Conservation (phyloP, 352 stramenopile species). For the Globisporangium acanthophoron region DNA sequence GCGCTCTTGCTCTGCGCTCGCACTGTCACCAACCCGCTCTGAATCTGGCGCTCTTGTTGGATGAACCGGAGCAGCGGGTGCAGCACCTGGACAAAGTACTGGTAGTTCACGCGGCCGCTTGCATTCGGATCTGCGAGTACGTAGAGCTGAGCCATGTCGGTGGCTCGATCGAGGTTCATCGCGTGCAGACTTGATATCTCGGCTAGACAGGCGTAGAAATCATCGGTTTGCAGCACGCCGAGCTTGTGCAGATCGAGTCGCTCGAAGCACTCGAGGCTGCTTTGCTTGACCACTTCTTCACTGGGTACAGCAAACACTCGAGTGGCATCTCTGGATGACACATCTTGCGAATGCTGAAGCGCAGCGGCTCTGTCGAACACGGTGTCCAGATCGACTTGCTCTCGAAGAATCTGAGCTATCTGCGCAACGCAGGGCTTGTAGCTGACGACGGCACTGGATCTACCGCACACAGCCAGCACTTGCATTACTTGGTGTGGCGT, state of each 20-base stretch:
- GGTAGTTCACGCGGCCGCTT: conserved; percentile 54
- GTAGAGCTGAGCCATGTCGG: conserved; percentile 24
- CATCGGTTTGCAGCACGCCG: conserved; percentile 29
- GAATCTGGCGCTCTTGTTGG: conserved; percentile 18
- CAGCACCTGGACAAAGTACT: conserved; percentile 46
- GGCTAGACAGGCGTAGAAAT: conserved; percentile 28
- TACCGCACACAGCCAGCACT: conserved; percentile 25
- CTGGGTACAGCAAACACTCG: conserved; percentile 8
- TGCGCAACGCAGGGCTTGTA: conserved; percentile 34
- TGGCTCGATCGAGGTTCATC: conserved; percentile 17
- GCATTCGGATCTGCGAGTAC: conserved; percentile 38
- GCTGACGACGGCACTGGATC: conserved; percentile 19
- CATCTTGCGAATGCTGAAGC: conserved; percentile 15
- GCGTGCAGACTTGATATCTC: conserved; percentile 17
- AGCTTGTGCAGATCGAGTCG: conserved; percentile 22
- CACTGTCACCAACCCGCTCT: conserved; percentile 2
- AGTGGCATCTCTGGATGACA: conserved; percentile 4
- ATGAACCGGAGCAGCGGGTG: conserved; percentile 36
- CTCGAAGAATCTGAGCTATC: conserved; percentile 21
- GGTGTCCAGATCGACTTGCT: conserved; percentile 24
- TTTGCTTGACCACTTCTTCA: conserved; percentile 25
- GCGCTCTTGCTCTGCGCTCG: conserved; percentile 1
- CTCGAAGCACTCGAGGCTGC: conserved; percentile 30
- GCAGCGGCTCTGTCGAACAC: conserved; percentile 22
- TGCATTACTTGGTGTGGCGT: conserved; percentile 45